Evolutionary conservation across 495 filamentous ascomycete species (phyloP).

Genomic region (Penicillium soppii): DNA sequence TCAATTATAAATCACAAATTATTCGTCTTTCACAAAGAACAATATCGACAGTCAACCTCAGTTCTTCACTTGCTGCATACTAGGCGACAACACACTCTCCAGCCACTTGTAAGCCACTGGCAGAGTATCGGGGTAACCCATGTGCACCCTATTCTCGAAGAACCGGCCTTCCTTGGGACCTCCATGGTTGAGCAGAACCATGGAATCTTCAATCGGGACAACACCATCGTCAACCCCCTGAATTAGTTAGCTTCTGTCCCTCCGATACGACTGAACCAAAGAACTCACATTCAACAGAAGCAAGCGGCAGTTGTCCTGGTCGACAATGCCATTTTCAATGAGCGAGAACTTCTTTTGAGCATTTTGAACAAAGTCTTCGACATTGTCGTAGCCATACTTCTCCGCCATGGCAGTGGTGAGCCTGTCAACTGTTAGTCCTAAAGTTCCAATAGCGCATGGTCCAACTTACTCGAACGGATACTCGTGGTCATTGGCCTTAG

Average conservation of each 20-base stretch:
- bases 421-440: too few species aligned
- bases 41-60: not conserved
- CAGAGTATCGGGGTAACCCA: constrained; percentile 59
- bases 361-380: constrained; percentile 58
- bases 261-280: not conserved
- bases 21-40: too few species aligned
- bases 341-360: constrained; percentile 71
- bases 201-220: constrained; percentile 77
- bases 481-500: constrained; percentile 67
- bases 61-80: constrained; percentile 22
- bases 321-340: constrained; percentile 65
- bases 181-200: constrained; percentile 65
- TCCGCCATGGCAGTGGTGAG: constrained; percentile 63
- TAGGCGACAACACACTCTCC: constrained; percentile 33
- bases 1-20: too few species aligned
- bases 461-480: constrained; percentile 71
- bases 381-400: constrained; percentile 66
- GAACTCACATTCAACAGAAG: constrained; percentile 64
- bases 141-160: constrained; percentile 59
- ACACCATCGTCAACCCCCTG: constrained; percentile 68
- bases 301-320: constrained; percentile 60
- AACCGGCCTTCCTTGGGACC: constrained; percentile 72
- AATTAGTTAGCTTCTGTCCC: constrained; percentile 1
- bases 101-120: constrained; percentile 38
- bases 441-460: too few species aligned